phyloP scores from a whole-genome alignment of 2,329 filamentous ascomycete species.

The Torrubiella hemipterigena region DNA sequence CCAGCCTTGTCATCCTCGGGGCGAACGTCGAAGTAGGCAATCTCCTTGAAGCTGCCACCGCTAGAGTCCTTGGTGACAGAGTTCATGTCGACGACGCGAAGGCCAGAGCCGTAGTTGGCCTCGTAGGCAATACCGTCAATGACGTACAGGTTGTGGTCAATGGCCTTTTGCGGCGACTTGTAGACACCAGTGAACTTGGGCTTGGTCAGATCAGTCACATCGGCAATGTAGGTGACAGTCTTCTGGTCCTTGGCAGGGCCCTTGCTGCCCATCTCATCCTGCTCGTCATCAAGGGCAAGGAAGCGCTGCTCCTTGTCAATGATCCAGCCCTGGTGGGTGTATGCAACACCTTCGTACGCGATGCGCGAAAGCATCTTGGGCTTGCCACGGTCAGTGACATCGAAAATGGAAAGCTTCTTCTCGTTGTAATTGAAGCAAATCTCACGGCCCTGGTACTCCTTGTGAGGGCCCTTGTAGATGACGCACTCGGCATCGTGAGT shows the following conservation, averaged over 20 bases:
- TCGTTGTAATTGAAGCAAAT: constrained; percentile 43
- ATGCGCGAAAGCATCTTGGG: constrained; percentile 36
- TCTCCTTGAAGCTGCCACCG: constrained; percentile 25
- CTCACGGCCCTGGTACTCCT: constrained; percentile 28
- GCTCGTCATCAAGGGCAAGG: constrained; percentile 35
- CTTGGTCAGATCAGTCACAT: constrained; percentile 25
- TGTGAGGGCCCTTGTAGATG: constrained; percentile 37
- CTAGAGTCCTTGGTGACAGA: constrained; percentile 22
- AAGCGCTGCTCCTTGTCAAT: constrained; percentile 28
- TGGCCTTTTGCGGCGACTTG: constrained; percentile 17
- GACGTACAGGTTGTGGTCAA: constrained; percentile 35
- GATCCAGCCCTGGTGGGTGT: constrained; percentile 44
- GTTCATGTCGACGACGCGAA: constrained; percentile 20
- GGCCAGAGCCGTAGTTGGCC: constrained; percentile 31
- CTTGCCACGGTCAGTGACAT: constrained; percentile 35
- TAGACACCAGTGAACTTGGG: constrained; percentile 28
- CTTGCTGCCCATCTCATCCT: constrained; percentile 28
- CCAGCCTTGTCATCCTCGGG: constrained; percentile 27
- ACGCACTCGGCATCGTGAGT: constrained; percentile 42
- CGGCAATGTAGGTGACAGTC: constrained; percentile 35
- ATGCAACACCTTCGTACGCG: constrained; percentile 36
- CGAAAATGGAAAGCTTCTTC: constrained; percentile 36
- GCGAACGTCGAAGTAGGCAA: constrained; percentile 33
- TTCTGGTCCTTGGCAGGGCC: constrained; percentile 25
- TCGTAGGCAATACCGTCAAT: constrained; percentile 28